phyloP scores from a whole-genome alignment of 2,329 filamentous ascomycete genomes.

The Fusarium camptoceras region DNA sequence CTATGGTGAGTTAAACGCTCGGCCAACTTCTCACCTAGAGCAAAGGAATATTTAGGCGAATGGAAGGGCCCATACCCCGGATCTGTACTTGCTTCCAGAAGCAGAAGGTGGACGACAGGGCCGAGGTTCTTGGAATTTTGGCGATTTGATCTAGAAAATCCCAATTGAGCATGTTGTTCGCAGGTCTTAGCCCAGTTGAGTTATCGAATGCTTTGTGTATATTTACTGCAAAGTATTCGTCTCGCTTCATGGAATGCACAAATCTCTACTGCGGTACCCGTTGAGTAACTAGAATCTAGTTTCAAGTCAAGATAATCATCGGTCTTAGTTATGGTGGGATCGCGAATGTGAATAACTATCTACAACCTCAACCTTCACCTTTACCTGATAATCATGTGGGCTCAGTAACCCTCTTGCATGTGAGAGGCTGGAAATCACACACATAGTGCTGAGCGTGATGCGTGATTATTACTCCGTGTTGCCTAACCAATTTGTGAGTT shows the following conservation, averaged over 20 bases:
- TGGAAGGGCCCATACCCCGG: slow-evolving; percentile 7
- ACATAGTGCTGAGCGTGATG: background rate
- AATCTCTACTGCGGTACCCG: background rate
- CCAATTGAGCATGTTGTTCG: slow-evolving; percentile 13
- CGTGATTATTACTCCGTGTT: background rate
- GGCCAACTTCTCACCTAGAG: slow-evolving; percentile 4
- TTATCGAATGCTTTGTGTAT: slow-evolving; percentile 1
- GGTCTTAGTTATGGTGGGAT: background rate
- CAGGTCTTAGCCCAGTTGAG: slow-evolving; percentile 13
- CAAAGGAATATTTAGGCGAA: slow-evolving; percentile 2
- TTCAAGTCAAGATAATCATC: background rate
- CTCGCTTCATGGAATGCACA: background rate
- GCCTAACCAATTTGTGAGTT: background rate
- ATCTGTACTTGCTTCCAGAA: slow-evolving; percentile 34
- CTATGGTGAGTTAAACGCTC: slow-evolving; percentile 14
- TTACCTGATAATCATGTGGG: background rate
- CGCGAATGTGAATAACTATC: background rate
- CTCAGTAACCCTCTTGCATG: background rate
- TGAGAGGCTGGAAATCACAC: background rate
- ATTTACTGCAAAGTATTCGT: slow-evolving; percentile 2
- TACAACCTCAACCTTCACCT: background rate
- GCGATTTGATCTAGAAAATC: slow-evolving; percentile 15
- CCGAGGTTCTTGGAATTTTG: slow-evolving; percentile 6
- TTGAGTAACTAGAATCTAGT: background rate
- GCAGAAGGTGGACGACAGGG: slow-evolving; percentile 36